Base-by-base conservation (phyloP, 371 early-diverging fungal genomes). In the Mucor saturninus region DNA sequence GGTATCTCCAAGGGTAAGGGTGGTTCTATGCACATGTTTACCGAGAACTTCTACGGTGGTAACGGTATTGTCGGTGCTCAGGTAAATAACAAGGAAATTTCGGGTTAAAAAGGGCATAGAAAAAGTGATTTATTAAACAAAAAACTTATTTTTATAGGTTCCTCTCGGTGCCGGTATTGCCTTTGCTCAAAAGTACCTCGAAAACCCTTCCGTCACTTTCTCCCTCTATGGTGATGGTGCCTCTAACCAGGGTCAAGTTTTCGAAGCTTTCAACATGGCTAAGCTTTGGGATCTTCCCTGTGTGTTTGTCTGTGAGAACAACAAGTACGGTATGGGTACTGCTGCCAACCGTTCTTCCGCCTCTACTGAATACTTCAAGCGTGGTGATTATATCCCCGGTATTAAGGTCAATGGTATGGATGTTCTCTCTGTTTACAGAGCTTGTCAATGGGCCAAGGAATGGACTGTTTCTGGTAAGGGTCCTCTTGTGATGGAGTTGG, bases 31-130 rank as follows among this genome's bases (percentile, higher is more conserved):
- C 99, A 99, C 89, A 95, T 99, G 92, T 99, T 97, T 82, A 92
- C 95, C 55, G 84, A 86, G 56, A 89, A 92, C 76, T 99, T 99
- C 84, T 98, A 92, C 80, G 99, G 99, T 69, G 99, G 99, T 64
- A 98, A 99, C 89, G 99, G 99, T 69, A 99, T 99, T 73, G 99
- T 99, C 60, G 99, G 99, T 64, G 99, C 99, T 43, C 99, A 99
- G 83, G 68, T 66, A 66, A 66, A 32, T 21, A 21, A 21, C 21
- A 21, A 21, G 21, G 21, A 21, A 21, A 21, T 21, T 21, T 21
- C 21, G 21, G 21, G 21, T 21, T 21, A 21, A 21, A 21, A 21
- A 21, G 21, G 21, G 21, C 21, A n/a, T 3, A 42, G 38, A 10
- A 28, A 28, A 9, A 26, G 26, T 14, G 29, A 30, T 21, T 21